phyloP scores from a whole-genome alignment of 2,329 filamentous ascomycete species.

The Dactylellina drechsleri region DNA sequence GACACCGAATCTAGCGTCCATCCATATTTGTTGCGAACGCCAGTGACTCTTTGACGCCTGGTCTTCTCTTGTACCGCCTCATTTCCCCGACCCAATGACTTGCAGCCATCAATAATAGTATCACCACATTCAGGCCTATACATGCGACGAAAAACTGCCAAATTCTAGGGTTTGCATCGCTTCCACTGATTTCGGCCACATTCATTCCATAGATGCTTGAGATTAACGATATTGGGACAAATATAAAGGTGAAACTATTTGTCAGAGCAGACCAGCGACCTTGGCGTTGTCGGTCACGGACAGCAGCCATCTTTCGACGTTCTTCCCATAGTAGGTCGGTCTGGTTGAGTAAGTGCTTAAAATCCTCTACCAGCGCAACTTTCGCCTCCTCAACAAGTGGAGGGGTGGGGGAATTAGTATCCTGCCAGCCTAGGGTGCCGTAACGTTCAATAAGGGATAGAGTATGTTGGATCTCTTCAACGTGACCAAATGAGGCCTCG shows the following conservation, averaged over 20 bases:
- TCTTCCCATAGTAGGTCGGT: constrained; percentile 58
- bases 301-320: constrained; percentile 56
- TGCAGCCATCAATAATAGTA: constrained; percentile 40
- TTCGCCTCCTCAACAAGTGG: constrained; percentile 21
- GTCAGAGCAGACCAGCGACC: constrained; percentile 57
- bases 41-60: constrained; percentile 38
- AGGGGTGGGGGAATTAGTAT: constrained; percentile 9
- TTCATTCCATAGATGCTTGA: constrained; percentile 59
- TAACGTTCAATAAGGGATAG: constrained; percentile 56
- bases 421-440: constrained; percentile 57
- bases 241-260: constrained; percentile 57
- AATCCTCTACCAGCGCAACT: constrained; percentile 57
- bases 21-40: constrained; percentile 40
- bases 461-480: constrained; percentile 58
- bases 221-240: constrained; percentile 58
- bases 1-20: constrained; percentile 12
- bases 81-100: constrained; percentile 41
- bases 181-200: constrained; percentile 57
- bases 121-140: constrained; percentile 53
- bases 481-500: constrained; percentile 58
- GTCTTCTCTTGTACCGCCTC: constrained; percentile 25
- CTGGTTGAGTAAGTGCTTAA: constrained; percentile 58
- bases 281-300: constrained; percentile 56
- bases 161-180: constrained; percentile 56
- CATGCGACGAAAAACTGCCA: constrained; percentile 59